Base-by-base conservation (phyloP, 2,329 filamentous ascomycete genomes). In the Paecilomyces variotii region DNA sequence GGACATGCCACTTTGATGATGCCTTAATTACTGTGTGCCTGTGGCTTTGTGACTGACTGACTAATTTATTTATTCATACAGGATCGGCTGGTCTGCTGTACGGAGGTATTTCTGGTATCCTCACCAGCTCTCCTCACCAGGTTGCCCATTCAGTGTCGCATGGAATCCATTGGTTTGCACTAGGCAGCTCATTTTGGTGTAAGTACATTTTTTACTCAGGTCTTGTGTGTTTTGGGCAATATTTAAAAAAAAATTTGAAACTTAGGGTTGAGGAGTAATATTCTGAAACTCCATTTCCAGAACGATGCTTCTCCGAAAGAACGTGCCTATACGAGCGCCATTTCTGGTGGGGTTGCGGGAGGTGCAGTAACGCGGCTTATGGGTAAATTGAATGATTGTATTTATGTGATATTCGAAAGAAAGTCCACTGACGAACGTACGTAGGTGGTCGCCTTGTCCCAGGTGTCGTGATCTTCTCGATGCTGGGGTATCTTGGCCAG, bases 101-200 rank as follows among this genome's bases (percentile, higher is more conserved):
- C 56, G 88, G 88, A 35, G 86, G 88, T 56, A 82, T 87, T 55
- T 82, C 83, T 35, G 91, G 90, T 28, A 87, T 95, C 53, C 73
- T 92, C 54, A 19, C 19, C 19, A 82, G 85, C 59, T 87, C 87
- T 19, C 80, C 79, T 25, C 84, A 89, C 3, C 80, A 83, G 3
- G 71, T 85, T 2, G 74, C 93, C 5, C 93, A 91, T 74, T 87
- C 90, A 0, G 65, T 87, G 11, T 82, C 87, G 39, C 86, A 87
- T 25, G 88, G 90, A 19, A 78, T 90, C 49, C 91, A 96, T 75
- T 96, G 90, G 84, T 90, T 90, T 73, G 81, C 84, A 50, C 81
- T 95, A 45, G 90, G 90, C 35, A 84, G 83, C 53, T 88, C 84
- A 14, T 97, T 87, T 70, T 93, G 87, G 81, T 87, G 88, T 86